Conservation (phyloP, 768 basidiomycete species). For the Wakefieldia striispora region DNA sequence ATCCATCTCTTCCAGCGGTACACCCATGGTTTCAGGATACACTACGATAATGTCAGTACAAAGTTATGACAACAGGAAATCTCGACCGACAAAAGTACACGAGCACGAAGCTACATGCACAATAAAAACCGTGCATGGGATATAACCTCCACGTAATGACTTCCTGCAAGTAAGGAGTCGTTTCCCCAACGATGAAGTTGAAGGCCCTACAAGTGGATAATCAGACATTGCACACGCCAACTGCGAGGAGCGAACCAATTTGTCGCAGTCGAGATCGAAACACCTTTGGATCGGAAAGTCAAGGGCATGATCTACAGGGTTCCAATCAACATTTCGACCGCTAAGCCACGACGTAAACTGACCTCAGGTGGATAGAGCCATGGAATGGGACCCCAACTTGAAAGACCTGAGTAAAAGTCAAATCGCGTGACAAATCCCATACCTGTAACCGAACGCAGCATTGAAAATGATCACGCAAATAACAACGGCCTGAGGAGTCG, state of each 20-base stretch:
- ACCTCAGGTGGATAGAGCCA: slow-evolving; percentile 91
- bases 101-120: slow-evolving; percentile 79
- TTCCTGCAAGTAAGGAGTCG: slow-evolving; percentile 85
- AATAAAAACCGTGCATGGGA: slow-evolving; percentile 95
- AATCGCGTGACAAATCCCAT: slow-evolving; percentile 6
- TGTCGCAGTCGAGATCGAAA: slow-evolving; percentile 89
- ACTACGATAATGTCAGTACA: slow-evolving; percentile 41
- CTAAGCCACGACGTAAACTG: slow-evolving; percentile 2
- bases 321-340: neutral
- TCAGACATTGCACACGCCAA: slow-evolving; percentile 10
- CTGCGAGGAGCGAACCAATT: slow-evolving; percentile 44
- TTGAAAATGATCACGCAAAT: slow-evolving; percentile 89
- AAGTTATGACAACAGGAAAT: neutral
- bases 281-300: slow-evolving; percentile 90
- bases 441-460: slow-evolving; percentile 89
- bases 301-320: slow-evolving; percentile 80
- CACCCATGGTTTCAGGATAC: slow-evolving; percentile 84
- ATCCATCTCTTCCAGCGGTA: slow-evolving; percentile 90
- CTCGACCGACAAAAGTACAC: slow-evolving; percentile 74
- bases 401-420: slow-evolving; percentile 1
- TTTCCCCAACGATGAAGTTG: slow-evolving; percentile 87
- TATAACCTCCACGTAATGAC: slow-evolving; percentile 88
- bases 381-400: slow-evolving; percentile 81
- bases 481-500: slow-evolving; percentile 86
- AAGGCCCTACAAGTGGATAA: slow-evolving; percentile 48